Conservation (phyloP, 192 early-diverging fungal genomes). For the Haplosporangium gracile region DNA sequence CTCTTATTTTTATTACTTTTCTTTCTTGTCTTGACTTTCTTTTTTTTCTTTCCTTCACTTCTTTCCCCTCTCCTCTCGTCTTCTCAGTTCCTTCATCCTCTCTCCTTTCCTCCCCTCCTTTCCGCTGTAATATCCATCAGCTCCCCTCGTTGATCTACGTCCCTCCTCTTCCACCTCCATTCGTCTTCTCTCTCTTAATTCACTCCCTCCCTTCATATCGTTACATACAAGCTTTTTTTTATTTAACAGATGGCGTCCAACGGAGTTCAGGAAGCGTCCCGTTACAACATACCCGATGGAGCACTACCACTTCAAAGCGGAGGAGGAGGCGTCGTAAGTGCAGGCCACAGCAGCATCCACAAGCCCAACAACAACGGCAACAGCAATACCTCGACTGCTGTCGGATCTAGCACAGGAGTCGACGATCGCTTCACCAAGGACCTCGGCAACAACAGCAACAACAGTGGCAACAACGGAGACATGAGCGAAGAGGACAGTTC, state of each 20-base stretch:
- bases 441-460: not conserved
- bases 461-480: not conserved
- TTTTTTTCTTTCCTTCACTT: not conserved
- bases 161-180: not conserved
- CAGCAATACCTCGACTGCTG: conserved; percentile 7
- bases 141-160: too few relatives aligned
- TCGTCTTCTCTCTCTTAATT: not conserved
- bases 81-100: not conserved
- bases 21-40: not conserved
- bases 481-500: conserved; percentile 31
- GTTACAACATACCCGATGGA: not conserved
- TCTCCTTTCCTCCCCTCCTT: not conserved
- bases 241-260: not conserved
- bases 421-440: not conserved
- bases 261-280: not conserved
- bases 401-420: conserved; percentile 28
- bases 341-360: conserved; percentile 13
- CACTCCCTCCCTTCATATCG: not conserved
- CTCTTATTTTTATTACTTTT: not conserved
- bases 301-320: not conserved
- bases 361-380: conserved; percentile 7
- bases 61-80: not conserved
- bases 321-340: not conserved
- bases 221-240: not conserved
- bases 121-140: too few relatives aligned